Evolutionary conservation across 495 filamentous ascomycete genomes (phyloP).

Genomic region (Aspergillus campestris): DNA sequence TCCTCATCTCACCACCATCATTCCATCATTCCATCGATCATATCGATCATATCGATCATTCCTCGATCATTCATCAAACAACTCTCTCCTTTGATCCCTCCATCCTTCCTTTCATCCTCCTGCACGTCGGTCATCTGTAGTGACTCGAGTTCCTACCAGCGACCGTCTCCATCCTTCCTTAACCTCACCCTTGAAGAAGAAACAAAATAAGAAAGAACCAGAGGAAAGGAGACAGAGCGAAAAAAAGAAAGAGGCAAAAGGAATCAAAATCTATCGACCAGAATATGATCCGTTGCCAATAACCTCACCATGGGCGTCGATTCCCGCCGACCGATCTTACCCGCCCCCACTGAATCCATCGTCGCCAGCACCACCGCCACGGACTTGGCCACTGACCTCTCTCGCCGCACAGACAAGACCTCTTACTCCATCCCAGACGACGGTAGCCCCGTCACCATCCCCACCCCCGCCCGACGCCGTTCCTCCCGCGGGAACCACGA

Average conservation of each 20-base stretch:
- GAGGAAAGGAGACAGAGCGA: too few species aligned
- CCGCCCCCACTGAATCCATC: conserved; percentile 73
- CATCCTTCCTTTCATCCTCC: conserved; percentile 4
- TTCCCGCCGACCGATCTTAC: conserved; percentile 58
- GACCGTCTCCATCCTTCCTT: background rate
- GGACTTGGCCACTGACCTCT: conserved; percentile 72
- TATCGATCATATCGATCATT: background rate
- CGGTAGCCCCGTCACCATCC: conserved; percentile 84
- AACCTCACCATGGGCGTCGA: conserved; percentile 61
- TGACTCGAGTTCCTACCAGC: conserved; percentile 5
- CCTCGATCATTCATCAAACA: conserved; percentile 1
- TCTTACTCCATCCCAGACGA: conserved; percentile 93
- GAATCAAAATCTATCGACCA: background rate
- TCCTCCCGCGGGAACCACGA: conserved; percentile 41
- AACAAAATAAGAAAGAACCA: too few species aligned
- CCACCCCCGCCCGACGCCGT: conserved; percentile 56
- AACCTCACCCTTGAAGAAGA: background rate
- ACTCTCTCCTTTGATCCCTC: background rate
- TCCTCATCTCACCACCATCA: conserved; percentile 2
- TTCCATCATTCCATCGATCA: background rate
- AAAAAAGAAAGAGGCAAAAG: conserved; percentile 1
- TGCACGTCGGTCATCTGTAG: conserved; percentile 11
- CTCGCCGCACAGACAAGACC: conserved; percentile 68
- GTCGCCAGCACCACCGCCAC: conserved; percentile 48
- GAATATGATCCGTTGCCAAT: conserved; percentile 3